phyloP scores from a whole-genome alignment of 345 rosid genomes.

The Stellera chamaejasme region DNA sequence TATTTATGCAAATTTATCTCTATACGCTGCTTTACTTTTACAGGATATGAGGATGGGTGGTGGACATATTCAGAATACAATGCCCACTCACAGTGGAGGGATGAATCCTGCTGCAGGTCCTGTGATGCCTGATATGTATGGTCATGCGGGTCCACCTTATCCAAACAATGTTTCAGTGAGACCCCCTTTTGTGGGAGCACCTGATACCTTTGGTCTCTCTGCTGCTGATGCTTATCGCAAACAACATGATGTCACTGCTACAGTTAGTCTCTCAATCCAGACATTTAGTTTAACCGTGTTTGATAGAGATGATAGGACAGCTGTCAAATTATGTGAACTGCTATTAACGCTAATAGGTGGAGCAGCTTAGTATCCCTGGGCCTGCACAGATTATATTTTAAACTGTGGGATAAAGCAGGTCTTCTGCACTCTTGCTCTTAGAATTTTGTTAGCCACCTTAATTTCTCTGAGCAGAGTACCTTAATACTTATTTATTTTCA shows the following conservation, averaged over 20 bases:
- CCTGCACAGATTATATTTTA: too few species aligned
- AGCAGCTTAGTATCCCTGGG: neutral
- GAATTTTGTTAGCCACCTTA: too few species aligned
- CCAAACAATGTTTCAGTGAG: conserved; percentile 34
- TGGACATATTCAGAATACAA: conserved; percentile 34
- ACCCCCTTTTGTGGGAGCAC: conserved; percentile 39
- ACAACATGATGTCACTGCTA: conserved; percentile 86
- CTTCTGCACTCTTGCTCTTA: too few species aligned
- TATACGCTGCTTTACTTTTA: conserved; percentile 6
- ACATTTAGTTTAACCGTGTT: neutral
- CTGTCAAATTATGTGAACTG: neutral
- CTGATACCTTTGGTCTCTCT: conserved; percentile 41
- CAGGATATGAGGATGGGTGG: conserved; percentile 54
- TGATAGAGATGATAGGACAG: neutral
- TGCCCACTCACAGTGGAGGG: conserved; percentile 38
- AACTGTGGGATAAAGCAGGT: too few species aligned
- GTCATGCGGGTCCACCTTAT: conserved; percentile 43
- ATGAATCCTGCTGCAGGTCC: conserved; percentile 40
- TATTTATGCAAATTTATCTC: conserved; percentile 3
- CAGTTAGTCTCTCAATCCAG: conserved; percentile 35
- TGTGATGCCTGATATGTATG: conserved; percentile 35
- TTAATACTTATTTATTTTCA: too few species aligned
- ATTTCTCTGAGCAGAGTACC: too few species aligned
- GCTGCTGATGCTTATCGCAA: conserved; percentile 66
- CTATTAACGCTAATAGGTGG: neutral